Conservation (phyloP, 148 eudicot genomes). For the Silene uniflora region DNA sequence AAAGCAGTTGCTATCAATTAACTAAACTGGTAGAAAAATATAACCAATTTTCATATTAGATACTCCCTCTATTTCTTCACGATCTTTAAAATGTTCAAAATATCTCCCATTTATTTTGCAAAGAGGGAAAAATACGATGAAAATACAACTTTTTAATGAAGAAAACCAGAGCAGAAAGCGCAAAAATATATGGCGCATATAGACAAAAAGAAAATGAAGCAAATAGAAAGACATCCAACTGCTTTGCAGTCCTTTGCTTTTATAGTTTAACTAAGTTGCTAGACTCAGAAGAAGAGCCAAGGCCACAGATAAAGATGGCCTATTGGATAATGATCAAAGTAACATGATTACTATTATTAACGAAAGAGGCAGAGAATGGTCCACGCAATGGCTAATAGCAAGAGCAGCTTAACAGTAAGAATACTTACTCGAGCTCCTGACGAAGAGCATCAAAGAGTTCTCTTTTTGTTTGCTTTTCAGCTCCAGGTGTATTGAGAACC, state of each 20-base stretch:
- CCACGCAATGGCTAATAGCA: not conserved
- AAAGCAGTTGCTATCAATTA: not conserved
- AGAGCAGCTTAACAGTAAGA: slow-evolving; percentile 34
- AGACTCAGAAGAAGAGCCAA: not conserved
- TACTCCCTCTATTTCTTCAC: too few relatives aligned
- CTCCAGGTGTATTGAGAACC: slow-evolving; percentile 94
- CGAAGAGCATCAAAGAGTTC: slow-evolving; percentile 96
- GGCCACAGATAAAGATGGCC: not conserved
- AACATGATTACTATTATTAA: not conserved
- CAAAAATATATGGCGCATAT: not conserved
- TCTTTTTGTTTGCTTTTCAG: slow-evolving; percentile 96
- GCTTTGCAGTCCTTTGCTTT: not conserved
- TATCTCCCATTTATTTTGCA: too few relatives aligned
- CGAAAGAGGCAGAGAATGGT: not conserved
- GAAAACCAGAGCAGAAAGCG: not conserved
- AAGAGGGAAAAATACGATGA: too few relatives aligned
- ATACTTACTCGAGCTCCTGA: slow-evolving; percentile 92
- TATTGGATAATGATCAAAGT: not conserved
- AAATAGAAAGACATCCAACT: not conserved
- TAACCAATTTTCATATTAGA: too few relatives aligned
- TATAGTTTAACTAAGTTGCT: not conserved
- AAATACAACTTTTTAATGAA: not conserved
- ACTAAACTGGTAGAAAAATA: too few relatives aligned
- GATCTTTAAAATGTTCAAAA: too few relatives aligned
- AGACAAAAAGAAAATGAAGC: not conserved